Evolutionary conservation across 2,329 filamentous ascomycete species (phyloP), one percentile per base, ranked within the genome.

Genomic region (Biscogniauxia marginata): DNA sequence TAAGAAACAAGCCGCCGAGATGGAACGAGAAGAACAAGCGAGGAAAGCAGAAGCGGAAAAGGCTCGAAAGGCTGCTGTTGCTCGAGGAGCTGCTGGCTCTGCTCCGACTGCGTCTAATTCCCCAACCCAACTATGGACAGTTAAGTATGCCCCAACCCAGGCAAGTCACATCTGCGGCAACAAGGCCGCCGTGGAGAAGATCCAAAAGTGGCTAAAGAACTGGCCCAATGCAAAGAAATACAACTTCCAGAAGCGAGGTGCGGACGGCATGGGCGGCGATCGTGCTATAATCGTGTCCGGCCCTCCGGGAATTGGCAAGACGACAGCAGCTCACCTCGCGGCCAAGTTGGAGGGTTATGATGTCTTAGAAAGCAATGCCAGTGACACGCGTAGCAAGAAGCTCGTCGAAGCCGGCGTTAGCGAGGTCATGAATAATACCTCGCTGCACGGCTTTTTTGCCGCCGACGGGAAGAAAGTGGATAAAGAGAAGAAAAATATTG

Each of bases 241-340:
- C 58, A 81, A 89, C 51, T 99, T 99, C 74, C 88, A 92, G 70
- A 84, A 87, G 66, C 84, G 86, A 57, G 95, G 95, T 0, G 82
- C 89, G 8, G 93, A 98, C 73, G 95, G 93, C 1, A 87, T 87
- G 70, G 93, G 93, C 30, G 82, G 82, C 0, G 90, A 89, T 66
- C 87, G 95, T 61, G 91, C 93, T n/a, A 87, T 98, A 63, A 96
- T 98, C 71, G 88, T 99, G 53, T 93, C 96, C 63, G 95, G 95
- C 0, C 93, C 95, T 16, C 95, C 95, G 24, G 95, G 95, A 18
- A 96, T 99, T 63, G 95, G 95, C 64, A 99, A 99, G 76, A 99
- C 95, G 2, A 99, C 95, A 25, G 91, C 96, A 50, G 95, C 95
- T 21, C 95, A 99, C 77, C 79, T 99, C 24, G 91, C 96, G 16